Evolutionary conservation across 257 asterid species (phyloP).

Genomic region (Penstemon eatonii): DNA sequence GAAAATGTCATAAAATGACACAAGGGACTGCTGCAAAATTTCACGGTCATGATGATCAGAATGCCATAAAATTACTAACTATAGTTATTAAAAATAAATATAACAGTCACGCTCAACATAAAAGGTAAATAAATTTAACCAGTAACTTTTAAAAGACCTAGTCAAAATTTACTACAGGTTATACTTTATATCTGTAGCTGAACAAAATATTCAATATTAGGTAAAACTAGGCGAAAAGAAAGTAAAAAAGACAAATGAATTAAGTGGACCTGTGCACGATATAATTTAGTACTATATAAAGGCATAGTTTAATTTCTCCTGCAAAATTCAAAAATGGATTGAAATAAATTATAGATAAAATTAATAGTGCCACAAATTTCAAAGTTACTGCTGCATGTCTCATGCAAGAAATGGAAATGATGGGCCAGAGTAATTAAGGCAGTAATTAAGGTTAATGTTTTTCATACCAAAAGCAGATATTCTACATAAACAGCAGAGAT

Average conservation of each 20-base stretch:
- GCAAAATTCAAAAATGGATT: conserved; percentile 29
- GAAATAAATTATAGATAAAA: conserved; percentile 5
- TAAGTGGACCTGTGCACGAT: conserved; percentile 29
- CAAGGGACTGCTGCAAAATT: no score
- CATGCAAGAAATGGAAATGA: conserved; percentile 45
- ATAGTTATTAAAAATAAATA: no score
- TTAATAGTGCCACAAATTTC: conserved; percentile 26
- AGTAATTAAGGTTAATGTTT: conserved; percentile 42
- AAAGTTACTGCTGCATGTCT: conserved; percentile 37
- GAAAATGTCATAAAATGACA: no score
- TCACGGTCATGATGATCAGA: no score
- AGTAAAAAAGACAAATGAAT: conserved; percentile 36
- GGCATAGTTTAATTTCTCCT: conserved; percentile 24
- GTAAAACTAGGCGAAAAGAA: conserved; percentile 21
- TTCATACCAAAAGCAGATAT: conserved; percentile 41
- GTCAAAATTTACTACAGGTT: conserved; percentile 19
- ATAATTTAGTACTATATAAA: conserved; percentile 17
- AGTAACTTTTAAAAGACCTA: conserved; percentile 20
- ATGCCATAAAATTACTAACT: no score
- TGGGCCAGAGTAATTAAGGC: conserved; percentile 53
- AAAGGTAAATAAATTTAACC: conserved; percentile 19
- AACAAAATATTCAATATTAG: conserved; percentile 13
- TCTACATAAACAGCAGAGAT: conserved; percentile 35
- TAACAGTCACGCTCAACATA: background rate
- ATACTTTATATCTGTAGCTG: conserved; percentile 2